Base-by-base conservation (phyloP, 495 filamentous ascomycete genomes). In the Aspergillus hancockii region DNA sequence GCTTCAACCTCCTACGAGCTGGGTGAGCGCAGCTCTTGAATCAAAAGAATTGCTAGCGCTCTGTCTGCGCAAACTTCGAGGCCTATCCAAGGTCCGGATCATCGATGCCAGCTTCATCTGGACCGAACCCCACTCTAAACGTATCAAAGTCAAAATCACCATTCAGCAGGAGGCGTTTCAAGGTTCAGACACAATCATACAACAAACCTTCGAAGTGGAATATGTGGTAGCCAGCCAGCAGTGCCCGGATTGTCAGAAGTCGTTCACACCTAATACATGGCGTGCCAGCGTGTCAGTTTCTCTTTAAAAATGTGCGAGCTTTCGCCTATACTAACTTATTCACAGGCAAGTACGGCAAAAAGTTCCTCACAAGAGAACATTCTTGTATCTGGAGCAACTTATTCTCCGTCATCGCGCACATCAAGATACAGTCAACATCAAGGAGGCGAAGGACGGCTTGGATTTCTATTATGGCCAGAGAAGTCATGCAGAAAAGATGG, bases 31-130 rank as follows among this genome's bases (percentile, higher is more conserved):
- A 5, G 72, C 82, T 8, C 90, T 81, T 34, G 94, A 98, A 71
- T 94, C 90, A 22, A 85, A 91, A 72, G 94, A 97, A 72, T 76
- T 98, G 45, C 78, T 98, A 25, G 93, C 94, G 12, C 71, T 97
- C 30, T 98, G 94, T 77, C 75, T 98, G 54, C 83, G 89, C 66
- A 90, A 89, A 66, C 72, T 98, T 56, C 80, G 85, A 52, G 92
- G 93, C 40, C 73, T 98, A 55, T 81, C 83, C 64, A 94, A 91
- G 76, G 90, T 95, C 55, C 81, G 94, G 43, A 92, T 98, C 60
- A 91, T 94, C 67, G 94, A 98, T 65, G 94, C 94, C 36, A 89
- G 85, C 65, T 98, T 98, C 70, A 91, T 97, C 63, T 98, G 94
- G 94, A 98, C 94, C 3, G 94, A 98, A 75, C 94, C 94, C 8